phyloP scores from a whole-genome alignment of 495 filamentous ascomycete species.

The Ramalina intermedia region DNA sequence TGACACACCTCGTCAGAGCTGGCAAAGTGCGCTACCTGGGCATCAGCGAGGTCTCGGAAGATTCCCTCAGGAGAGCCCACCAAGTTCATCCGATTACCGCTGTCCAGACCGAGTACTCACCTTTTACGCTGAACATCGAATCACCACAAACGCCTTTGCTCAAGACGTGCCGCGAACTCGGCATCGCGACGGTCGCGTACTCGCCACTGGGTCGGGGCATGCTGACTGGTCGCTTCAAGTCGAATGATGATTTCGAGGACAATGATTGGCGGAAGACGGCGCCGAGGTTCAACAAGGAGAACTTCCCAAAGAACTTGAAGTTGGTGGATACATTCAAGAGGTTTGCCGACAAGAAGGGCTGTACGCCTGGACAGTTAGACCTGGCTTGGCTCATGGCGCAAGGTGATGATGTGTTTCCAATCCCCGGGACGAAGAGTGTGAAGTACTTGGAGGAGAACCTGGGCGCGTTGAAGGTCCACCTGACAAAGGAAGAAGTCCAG shows the following conservation, averaged over 20 bases:
- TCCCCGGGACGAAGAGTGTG: slow-evolving; percentile 42
- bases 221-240: slow-evolving; percentile 23
- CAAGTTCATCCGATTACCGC: slow-evolving; percentile 39
- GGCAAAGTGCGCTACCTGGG: slow-evolving; percentile 41
- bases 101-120: slow-evolving; percentile 41
- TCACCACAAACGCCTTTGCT: slow-evolving; percentile 30
- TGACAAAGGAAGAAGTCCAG: slow-evolving; percentile 33
- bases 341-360: slow-evolving; percentile 33
- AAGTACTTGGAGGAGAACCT: slow-evolving; percentile 43
- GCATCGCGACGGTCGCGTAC: slow-evolving; percentile 28
- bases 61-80: slow-evolving; percentile 43
- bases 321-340: slow-evolving; percentile 25
- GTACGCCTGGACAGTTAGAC: slow-evolving; percentile 29
- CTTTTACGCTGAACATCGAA: slow-evolving; percentile 39
- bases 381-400: slow-evolving; percentile 40
- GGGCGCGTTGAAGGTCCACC: slow-evolving; percentile 24
- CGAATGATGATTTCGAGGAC: slow-evolving; percentile 20
- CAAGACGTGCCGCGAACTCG: slow-evolving; percentile 33
- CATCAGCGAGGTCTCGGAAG: slow-evolving; percentile 38
- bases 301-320: slow-evolving; percentile 34
- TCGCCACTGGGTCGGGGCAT: slow-evolving; percentile 35
- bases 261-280: slow-evolving; percentile 18
- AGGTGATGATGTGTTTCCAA: slow-evolving; percentile 39
- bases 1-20: slow-evolving; percentile 13
- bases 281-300: slow-evolving; percentile 36